A percentile compares a stretch with the other conserved stretches of the same genome.
Conservation (phyloP, 352 stramenopile genomes). For the Bremia lactucae region DNA sequence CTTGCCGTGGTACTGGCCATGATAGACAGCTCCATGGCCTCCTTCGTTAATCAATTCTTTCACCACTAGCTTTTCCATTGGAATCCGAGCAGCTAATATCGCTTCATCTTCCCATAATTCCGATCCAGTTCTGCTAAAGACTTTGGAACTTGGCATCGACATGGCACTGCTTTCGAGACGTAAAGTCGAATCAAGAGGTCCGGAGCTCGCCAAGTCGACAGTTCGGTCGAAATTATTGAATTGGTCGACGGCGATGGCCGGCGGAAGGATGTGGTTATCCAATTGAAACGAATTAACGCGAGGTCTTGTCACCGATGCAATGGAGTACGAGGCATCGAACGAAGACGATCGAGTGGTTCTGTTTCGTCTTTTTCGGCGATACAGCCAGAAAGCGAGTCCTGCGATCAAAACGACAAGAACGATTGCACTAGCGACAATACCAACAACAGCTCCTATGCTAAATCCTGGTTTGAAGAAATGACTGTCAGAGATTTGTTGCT, state of each 20-base stretch:
- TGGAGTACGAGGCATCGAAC: slow-evolving; percentile 12
- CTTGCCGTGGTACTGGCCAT: slow-evolving; percentile 30
- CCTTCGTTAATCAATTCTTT: slow-evolving; percentile 33
- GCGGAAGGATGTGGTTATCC: slow-evolving; percentile 11
- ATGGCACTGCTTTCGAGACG: slow-evolving; percentile 10
- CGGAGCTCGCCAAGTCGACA: slow-evolving; percentile 15
- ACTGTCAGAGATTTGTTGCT: neutral
- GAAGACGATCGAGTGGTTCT: slow-evolving; percentile 5
- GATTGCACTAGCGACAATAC: slow-evolving; percentile 9
- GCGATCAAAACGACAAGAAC: slow-evolving; percentile 13
- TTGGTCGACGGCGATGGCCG: slow-evolving; percentile 1
- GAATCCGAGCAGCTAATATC: slow-evolving; percentile 28
- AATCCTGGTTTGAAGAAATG: slow-evolving; percentile 7
- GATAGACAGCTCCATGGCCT: slow-evolving; percentile 38
- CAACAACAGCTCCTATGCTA: slow-evolving; percentile 12
- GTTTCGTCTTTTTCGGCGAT: slow-evolving; percentile 15
- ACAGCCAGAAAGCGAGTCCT: slow-evolving; percentile 13
- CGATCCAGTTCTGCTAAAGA: neutral
- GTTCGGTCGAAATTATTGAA: slow-evolving; percentile 19
- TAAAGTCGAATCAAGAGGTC: slow-evolving; percentile 16
- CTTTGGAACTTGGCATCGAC: slow-evolving; percentile 2
- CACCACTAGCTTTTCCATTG: slow-evolving; percentile 33
- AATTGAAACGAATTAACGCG: slow-evolving; percentile 6
- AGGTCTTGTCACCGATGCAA: slow-evolving; percentile 6
- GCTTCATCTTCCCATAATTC: slow-evolving; percentile 29